These are phyloP conservation scores for cucumber (Cucumis sativus) DNA, from an alignment of 306 rosid species.

Conservation along the genomic window Cucumber_9930_V3 NC_026658.2:7334501-7335000, in stretches of 20 bases:
- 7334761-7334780: neutral
- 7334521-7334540: constrained; percentile 30
- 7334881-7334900: constrained; percentile 89
- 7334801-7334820: neutral
- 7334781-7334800: neutral
- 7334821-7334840: constrained; percentile 70
- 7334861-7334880: constrained; percentile 48
- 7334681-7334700: neutral
- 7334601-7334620: constrained; percentile 92
- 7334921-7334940: constrained; percentile 4
- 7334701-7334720: neutral
- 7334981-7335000: neutral
- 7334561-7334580: constrained; percentile 12
- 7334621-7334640: constrained; percentile 60
- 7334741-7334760: neutral
- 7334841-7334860: constrained; percentile 56
- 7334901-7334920: constrained; percentile 49
- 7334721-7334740: neutral
- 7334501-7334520: constrained; percentile 41
- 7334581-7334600: constrained; percentile 33
- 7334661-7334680: constrained; percentile 1
- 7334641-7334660: neutral
- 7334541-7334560: neutral
- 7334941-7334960: neutral
- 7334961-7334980: neutral